These are phyloP conservation scores for Penicillium antarcticum DNA, from an alignment of 495 filamentous ascomycete species.

Conservation along the genomic window DNA sequence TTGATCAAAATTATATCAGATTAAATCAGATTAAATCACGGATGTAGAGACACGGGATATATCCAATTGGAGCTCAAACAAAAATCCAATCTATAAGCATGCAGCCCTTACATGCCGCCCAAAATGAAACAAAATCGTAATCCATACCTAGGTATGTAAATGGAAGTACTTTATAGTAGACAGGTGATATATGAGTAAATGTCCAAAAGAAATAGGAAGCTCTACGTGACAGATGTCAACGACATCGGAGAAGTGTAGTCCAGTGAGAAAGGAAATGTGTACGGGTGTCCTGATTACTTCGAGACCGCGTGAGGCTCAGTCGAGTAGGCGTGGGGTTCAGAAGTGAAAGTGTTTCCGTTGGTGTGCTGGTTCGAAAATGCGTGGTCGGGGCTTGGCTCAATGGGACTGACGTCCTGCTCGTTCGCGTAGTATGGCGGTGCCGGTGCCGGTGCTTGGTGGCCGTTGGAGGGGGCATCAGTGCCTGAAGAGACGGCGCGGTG, in stretches of 20 bases:
- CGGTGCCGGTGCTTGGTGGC: not conserved
- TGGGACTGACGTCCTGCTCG: not conserved
- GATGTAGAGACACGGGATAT: no score
- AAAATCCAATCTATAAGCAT: not conserved
- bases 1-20: no score
- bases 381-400: no score
- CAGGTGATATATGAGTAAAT: not conserved
- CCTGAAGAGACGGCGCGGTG: not conserved
- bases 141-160: not conserved
- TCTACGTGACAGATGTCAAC: not conserved
- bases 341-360: not conserved
- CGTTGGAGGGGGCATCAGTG: not conserved
- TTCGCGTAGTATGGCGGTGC: not conserved
- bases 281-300: not conserved
- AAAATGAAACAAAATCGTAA: not conserved
- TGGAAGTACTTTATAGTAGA: not conserved
- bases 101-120: not conserved
- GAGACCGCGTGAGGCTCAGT: constrained; percentile 4
- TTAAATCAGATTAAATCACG: no score
- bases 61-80: no score
- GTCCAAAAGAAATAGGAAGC: not conserved
- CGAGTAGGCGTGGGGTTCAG: not conserved
- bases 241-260: not conserved
- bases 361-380: no score
- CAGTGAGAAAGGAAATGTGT: not conserved